Percentiles rank a stretch among this genome's conserved stretches.
These are phyloP conservation scores for Chenopodium berlandieri DNA, from an alignment of 148 eudicot genomes.

Conservation along the genomic window DNA sequence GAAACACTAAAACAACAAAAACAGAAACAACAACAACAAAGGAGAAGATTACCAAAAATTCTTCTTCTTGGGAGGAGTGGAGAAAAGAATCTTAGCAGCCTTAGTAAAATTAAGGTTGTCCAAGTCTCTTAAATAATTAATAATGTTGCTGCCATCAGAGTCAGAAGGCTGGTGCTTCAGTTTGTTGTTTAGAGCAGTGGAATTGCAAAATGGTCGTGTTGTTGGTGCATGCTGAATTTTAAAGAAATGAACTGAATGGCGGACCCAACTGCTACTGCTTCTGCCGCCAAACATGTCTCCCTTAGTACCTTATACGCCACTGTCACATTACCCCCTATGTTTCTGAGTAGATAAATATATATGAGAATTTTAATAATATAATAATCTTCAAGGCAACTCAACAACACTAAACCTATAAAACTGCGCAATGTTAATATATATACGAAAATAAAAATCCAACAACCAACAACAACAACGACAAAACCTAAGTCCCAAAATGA, in stretches of 20 bases:
- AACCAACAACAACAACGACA: no score
- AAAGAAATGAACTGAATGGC: constrained; percentile 27
- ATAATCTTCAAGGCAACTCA: no score
- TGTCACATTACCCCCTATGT: not conserved
- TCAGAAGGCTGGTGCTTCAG: constrained; percentile 16
- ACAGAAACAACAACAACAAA: not conserved
- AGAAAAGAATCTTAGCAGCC: constrained; percentile 78
- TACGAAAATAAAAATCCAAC: no score
- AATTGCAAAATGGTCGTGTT: constrained; percentile 33
- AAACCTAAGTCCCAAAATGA: no score
- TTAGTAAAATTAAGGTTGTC: constrained; percentile 73
- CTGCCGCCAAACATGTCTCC: constrained; percentile 32
- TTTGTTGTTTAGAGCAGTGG: constrained; percentile 21
- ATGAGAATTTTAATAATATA: no score
- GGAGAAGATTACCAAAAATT: constrained; percentile 61
- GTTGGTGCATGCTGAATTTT: not conserved
- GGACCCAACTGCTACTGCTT: constrained; percentile 26
- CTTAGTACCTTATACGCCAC: not conserved
- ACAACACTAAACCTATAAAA: no score
- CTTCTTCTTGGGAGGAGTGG: constrained; percentile 47
- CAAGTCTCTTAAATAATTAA: constrained; percentile 29
- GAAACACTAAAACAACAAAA: not conserved
- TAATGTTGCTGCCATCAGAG: not conserved
- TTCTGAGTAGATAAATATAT: no score
- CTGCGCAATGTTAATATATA: no score